These are phyloP conservation scores for Tetracentron sinense DNA, from an alignment of 164 flowering plant genomes.

Conservation along the genomic window DNA sequence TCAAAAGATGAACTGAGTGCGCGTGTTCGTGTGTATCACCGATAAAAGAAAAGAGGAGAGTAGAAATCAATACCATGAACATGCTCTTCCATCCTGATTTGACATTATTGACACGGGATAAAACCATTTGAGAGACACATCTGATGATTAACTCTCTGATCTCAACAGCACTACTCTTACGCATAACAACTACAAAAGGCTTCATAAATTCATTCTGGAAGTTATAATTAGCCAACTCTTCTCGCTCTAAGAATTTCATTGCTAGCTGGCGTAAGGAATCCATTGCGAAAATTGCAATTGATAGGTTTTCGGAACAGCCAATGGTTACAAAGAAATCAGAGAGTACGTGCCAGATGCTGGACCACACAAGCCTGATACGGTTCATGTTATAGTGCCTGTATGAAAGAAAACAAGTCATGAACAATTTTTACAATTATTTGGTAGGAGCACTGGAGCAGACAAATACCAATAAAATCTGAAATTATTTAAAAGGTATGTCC, in stretches of 20 bases:
- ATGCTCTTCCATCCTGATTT: constrained; percentile 99
- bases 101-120: constrained; percentile 92
- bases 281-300: constrained; percentile 99
- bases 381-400: constrained; percentile 99
- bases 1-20: no score
- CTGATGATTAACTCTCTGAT: constrained; percentile 94
- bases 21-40: not conserved
- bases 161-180: constrained; percentile 93
- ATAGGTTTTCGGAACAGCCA: constrained; percentile 95
- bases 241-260: constrained; percentile 95
- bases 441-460: constrained; percentile 11
- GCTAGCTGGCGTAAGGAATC: constrained; percentile 94
- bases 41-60: no score
- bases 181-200: constrained; percentile 98
- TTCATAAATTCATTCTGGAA: constrained; percentile 99
- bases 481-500: not conserved
- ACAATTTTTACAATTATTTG: not conserved
- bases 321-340: constrained; percentile 95
- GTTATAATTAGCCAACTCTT: constrained; percentile 96
- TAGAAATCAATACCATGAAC: constrained; percentile 77
- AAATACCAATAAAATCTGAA: constrained; percentile 3
- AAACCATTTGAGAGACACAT: constrained; percentile 98
- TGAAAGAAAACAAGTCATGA: constrained; percentile 5
- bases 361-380: constrained; percentile 99
- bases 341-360: constrained; percentile 94